Base-by-base conservation (phyloP, 2,329 filamentous ascomycete genomes). In the Metarhizium anisopliae region DNA sequence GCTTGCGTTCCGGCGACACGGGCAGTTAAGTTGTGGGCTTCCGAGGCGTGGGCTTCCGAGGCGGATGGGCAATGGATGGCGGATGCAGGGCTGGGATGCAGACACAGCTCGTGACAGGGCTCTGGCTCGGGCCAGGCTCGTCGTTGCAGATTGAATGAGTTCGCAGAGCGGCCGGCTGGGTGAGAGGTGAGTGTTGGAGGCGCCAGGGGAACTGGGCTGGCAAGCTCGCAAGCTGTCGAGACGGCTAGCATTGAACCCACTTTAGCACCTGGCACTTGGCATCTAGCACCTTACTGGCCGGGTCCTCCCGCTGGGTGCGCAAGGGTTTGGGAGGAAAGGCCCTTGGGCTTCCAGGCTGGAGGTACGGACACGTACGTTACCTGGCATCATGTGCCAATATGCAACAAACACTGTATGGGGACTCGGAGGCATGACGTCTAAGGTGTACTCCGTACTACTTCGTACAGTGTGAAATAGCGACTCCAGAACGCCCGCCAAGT, bases 231-330 rank as follows among this genome's bases (percentile, higher is more conserved):
- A 30, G 20, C 25, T 30, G 2, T 10, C 20, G 20, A 25, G 20
- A 25, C 20, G 20, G 20, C 20, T 4, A 25, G 25, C 25, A 25
- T 25, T 25, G 25, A 13, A 25, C n/a, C 43, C 43, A 47, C 43
- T 20, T 29, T 4, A 20, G n/a, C 43, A 47, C 20, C 16, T 14
- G 40, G 40, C 38, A 20, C 42, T 49, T 54, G 25, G 25, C 25
- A 36, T 25, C 2, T 43, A 6, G 16, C 42, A 14, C 43, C 52
- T 50, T 25, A 47, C 55, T 51, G 54, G 52, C 55, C 55, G 57
- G 57, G 50, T 42, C 52, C 50, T 57, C 57, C 55, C 53, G 55
- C 43, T 50, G 42, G 51, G 53, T 45, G 50, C 50, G 25, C 10
- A 45, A 18, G 36, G 38, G 38, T 8, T 30, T 53, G 51, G 45